These are phyloP conservation scores for Fusarium guadeloupense DNA, from an alignment of 2,329 filamentous ascomycete genomes.

Conservation along the genomic window DNA sequence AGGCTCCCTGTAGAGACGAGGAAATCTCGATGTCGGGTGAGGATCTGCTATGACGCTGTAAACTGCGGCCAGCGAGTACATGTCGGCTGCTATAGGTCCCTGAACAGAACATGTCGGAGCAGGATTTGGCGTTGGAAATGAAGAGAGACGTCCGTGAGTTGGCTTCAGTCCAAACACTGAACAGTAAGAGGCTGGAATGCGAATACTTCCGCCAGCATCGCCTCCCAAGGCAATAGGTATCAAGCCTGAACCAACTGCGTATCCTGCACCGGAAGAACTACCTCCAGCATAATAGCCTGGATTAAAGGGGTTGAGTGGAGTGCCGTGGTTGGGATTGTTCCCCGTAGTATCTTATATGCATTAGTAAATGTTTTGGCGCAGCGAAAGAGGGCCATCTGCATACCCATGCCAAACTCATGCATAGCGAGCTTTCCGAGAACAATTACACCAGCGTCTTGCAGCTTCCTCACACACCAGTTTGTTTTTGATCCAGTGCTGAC, in stretches of 20 bases:
- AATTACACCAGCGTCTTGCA: conserved; percentile 75
- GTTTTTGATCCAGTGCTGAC: conserved; percentile 55
- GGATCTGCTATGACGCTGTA: conserved; percentile 72
- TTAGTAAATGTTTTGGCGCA: conserved; percentile 6
- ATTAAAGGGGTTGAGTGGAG: conserved; percentile 82
- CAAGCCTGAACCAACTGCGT: conserved; percentile 74
- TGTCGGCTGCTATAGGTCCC: conserved; percentile 73
- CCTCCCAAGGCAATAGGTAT: conserved; percentile 76
- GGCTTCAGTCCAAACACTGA: conserved; percentile 79
- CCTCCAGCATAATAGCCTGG: conserved; percentile 77
- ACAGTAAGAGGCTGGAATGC: conserved; percentile 77
- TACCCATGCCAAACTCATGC: conserved; percentile 78
- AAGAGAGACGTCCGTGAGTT: conserved; percentile 72
- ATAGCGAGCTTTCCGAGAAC: conserved; percentile 79
- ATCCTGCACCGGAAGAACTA: conserved; percentile 77
- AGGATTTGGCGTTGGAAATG: conserved; percentile 65
- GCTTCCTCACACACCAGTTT: conserved; percentile 75
- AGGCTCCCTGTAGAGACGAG: conserved; percentile 46
- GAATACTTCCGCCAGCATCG: conserved; percentile 78
- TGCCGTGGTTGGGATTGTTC: conserved; percentile 77
- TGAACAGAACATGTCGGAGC: conserved; percentile 71
- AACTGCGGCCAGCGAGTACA: conserved; percentile 71
- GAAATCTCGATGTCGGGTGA: conserved; percentile 67
- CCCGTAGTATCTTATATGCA: conserved; percentile 70
- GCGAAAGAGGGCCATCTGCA: conserved; percentile 20